Evolutionary conservation across 768 basidiomycete genomes (phyloP).

Genomic region (Dacryopinax spathularia): DNA sequence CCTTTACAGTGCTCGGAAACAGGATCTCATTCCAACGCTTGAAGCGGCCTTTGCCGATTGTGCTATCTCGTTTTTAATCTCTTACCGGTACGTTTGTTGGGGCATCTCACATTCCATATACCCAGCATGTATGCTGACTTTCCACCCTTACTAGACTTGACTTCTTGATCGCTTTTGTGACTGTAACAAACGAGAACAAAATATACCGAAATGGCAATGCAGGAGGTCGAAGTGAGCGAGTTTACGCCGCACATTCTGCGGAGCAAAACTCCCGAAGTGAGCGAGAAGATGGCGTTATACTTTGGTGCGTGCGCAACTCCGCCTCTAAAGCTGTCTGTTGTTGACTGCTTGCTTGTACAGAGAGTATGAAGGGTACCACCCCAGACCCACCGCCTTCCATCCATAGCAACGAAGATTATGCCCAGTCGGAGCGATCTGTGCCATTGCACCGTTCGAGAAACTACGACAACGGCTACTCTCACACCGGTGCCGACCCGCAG

Average conservation of each 20-base stretch:
- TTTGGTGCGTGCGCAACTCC: neutral
- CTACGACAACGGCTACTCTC: neutral
- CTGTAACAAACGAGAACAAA: neutral
- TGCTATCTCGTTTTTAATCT: neutral
- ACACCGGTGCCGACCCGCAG: neutral
- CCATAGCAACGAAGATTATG: neutral
- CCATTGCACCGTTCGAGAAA: neutral
- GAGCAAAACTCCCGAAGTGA: constrained; percentile 1
- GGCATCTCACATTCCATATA: neutral
- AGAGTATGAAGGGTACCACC: neutral
- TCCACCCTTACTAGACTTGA: neutral
- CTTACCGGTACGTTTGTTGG: neutral
- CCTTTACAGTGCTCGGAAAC: neutral
- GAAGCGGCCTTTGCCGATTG: neutral
- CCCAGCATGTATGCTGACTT: neutral
- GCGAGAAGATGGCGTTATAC: constrained; percentile 2
- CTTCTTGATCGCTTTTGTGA: neutral
- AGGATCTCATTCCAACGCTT: neutral
- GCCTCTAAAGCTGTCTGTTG: neutral
- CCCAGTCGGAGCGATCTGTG: neutral
- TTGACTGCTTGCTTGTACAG: neutral
- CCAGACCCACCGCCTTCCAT: neutral
- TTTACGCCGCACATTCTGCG: neutral
- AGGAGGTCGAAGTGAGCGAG: neutral
- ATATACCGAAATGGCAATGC: neutral